These are phyloP conservation scores for Tulasnella sp. DNA, from an alignment of 768 basidiomycete genomes.

Conservation along the genomic window DNA sequence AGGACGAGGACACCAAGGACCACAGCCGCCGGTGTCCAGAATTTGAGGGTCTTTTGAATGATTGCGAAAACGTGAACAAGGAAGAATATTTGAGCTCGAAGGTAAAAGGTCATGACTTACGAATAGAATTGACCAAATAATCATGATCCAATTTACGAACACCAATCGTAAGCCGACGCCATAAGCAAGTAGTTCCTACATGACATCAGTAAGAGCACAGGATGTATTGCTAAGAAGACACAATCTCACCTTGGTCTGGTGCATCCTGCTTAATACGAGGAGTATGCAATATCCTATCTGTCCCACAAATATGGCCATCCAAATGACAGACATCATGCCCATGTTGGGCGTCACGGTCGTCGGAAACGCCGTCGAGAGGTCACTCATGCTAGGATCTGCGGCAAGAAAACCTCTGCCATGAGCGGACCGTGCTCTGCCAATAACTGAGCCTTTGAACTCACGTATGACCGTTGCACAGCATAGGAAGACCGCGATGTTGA, in stretches of 20 bases:
- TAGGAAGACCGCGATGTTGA: conserved; percentile 61
- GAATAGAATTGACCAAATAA: conserved; percentile 68
- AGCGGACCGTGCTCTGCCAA: neutral
- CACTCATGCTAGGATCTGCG: conserved; percentile 29
- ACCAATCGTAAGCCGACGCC: conserved; percentile 74
- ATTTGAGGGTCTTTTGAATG: conserved; percentile 46
- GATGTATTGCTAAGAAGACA: neutral
- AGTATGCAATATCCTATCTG: conserved; percentile 78
- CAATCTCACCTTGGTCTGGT: conserved; percentile 65
- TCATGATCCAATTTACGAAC: conserved; percentile 69
- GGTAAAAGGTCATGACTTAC: conserved; percentile 27
- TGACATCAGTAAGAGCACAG: neutral
- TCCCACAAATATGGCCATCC: conserved; percentile 46
- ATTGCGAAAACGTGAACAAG: neutral
- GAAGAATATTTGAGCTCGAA: neutral
- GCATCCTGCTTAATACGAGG: conserved; percentile 55
- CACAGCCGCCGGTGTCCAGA: conserved; percentile 67
- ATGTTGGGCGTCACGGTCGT: conserved; percentile 62
- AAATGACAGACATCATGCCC: conserved; percentile 46
- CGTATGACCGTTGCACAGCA: conserved; percentile 57
- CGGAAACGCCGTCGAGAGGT: conserved; percentile 43
- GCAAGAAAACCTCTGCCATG: neutral
- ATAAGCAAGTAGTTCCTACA: conserved; percentile 52
- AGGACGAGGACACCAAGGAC: conserved; percentile 59
- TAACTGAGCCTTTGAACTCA: conserved; percentile 40